Evolutionary conservation across 2,329 filamentous ascomycete species (phyloP).

Genomic region (Penicillium sp.): DNA sequence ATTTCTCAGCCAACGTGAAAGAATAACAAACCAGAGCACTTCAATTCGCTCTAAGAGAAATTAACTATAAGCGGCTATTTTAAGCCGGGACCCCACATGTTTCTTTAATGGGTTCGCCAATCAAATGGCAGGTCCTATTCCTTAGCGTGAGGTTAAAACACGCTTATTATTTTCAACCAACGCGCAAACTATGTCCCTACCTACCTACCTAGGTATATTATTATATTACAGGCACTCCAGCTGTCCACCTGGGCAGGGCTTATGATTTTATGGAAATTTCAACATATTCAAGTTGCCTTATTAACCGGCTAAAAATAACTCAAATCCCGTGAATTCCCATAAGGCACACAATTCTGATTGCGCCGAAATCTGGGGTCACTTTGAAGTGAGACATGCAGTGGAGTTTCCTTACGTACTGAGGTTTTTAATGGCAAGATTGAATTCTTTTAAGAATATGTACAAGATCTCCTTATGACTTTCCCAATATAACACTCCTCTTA

Average conservation of each 20-base stretch:
- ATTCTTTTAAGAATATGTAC: not conserved
- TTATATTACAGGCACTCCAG: not conserved
- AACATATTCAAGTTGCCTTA: not conserved
- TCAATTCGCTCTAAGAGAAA: not conserved
- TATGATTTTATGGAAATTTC: not conserved
- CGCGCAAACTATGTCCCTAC: not conserved
- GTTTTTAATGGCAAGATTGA: not conserved
- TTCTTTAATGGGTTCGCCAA: not conserved
- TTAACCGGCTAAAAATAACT: constrained; percentile 1
- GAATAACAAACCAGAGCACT: not conserved
- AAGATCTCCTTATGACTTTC: not conserved
- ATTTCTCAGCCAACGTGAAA: not conserved
- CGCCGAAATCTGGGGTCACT: not conserved
- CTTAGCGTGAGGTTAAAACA: constrained; percentile 6
- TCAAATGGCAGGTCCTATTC: not conserved
- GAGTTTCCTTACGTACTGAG: not conserved
- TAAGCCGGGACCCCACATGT: constrained; percentile 1
- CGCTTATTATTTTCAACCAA: not conserved
- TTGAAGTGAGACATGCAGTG: constrained; percentile 1
- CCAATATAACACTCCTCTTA: not conserved
- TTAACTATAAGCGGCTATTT: not conserved
- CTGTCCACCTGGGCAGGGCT: not conserved
- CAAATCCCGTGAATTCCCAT: not conserved
- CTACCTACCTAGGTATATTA: not conserved
- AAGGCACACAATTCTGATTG: constrained; percentile 1